Conservation (phyloP, 2,329 filamentous ascomycete species). For the Pleoardoris graminearum region DNA sequence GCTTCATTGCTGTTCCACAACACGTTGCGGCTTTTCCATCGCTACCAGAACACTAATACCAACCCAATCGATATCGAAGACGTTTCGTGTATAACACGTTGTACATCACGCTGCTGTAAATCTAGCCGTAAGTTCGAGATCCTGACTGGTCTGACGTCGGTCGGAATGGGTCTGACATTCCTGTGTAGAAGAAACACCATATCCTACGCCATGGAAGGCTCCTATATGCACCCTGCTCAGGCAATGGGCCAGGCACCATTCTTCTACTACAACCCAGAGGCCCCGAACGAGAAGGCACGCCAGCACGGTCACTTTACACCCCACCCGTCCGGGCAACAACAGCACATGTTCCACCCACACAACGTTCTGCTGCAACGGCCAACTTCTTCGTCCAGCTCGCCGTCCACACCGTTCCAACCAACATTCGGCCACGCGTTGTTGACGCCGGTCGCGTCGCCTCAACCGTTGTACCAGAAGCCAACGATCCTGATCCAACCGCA, state of each 20-base stretch:
- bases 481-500: conserved; percentile 68
- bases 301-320: conserved; percentile 77
- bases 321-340: conserved; percentile 46
- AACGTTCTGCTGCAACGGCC: conserved; percentile 58
- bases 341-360: conserved; percentile 49
- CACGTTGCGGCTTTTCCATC: conserved; percentile 21
- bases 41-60: conserved; percentile 30
- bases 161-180: conserved; percentile 32
- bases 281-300: conserved; percentile 65
- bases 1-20: background rate
- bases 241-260: conserved; percentile 74
- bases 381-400: conserved; percentile 64
- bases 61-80: conserved; percentile 6
- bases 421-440: conserved; percentile 66
- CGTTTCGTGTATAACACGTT: conserved; percentile 13
- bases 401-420: conserved; percentile 53
- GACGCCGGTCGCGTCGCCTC: conserved; percentile 77
- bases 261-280: conserved; percentile 84
- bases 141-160: background rate
- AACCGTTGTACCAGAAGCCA: conserved; percentile 74
- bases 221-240: conserved; percentile 58
- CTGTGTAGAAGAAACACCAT: conserved; percentile 21
- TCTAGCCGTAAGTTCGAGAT: conserved; percentile 22
- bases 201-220: conserved; percentile 64
- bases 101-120: conserved; percentile 17